Evolutionary conservation across 2,329 filamentous ascomycete species (phyloP), one percentile per base, ranked within the genome.

Genomic region (Paecilomyces niveus): DNA sequence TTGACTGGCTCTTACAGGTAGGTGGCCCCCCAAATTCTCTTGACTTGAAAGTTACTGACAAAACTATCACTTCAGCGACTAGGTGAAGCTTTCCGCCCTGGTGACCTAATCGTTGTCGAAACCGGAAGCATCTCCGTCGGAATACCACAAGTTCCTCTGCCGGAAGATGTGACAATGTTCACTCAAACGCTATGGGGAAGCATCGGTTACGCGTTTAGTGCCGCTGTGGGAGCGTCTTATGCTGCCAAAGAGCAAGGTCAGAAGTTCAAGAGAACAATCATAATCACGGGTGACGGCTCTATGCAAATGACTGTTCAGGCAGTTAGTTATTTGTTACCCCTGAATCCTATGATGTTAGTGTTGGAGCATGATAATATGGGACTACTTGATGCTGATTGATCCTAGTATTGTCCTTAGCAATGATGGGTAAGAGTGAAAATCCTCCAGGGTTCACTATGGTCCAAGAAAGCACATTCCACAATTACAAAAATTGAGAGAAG

Each of bases 381-480:
- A 26, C 2, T 52, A 6, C 9, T 22, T 52, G 21, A 6, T 52
- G 18, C 26, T 52, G 18, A 52, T 10, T 55, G 32, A 21, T 56
- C 49, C 26, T 5, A 67, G 80, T 6, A 72, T 80, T 59, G 65
- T 80, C 6, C 71, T 80, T 24, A 78, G 79, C 59, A 80, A 80
- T 58, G 70, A 70, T 1, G 78, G 78, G 1, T 39, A 39, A 39
- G 33, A 39, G 5, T 39, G 33, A 15, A 26, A 3, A 26, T 26
- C 24, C 24, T n/a, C 4, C 33, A 39, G n/a, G 13, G 5, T 4
- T 39, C 5, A 13, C 8, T 39, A n/a, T 2, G 2, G 4, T 15
- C 5, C n/a, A 39, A 13, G 11, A 39, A 39, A n/a, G 4, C n/a
- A 39, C 11, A 26, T 26, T 26, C 9, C 11, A 39, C 10, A 39